These are phyloP conservation scores for Yarrowia keelungensis DNA, from an alignment of 805 yeast genomes.

Conservation along the genomic window DNA sequence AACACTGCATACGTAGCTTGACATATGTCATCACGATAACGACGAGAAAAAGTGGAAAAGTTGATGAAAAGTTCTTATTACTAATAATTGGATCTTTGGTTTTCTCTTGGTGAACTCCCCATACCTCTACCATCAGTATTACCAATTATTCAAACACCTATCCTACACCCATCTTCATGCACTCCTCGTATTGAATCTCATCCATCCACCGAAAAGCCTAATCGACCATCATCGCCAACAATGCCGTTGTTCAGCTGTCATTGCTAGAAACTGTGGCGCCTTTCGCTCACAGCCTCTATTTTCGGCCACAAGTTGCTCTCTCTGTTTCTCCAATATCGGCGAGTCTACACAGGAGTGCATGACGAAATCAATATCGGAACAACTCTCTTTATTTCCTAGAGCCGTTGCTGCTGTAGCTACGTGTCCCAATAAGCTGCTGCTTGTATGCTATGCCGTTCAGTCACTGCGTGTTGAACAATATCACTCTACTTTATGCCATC, in stretches of 20 bases:
- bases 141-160: too few relatives aligned
- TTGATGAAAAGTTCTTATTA: too few relatives aligned
- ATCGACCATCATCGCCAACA: background rate
- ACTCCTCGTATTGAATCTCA: too few relatives aligned
- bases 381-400: background rate
- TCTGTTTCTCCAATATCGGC: background rate
- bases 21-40: too few relatives aligned
- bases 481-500: too few relatives aligned
- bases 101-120: too few relatives aligned
- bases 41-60: too few relatives aligned
- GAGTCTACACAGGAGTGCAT: background rate
- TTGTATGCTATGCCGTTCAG: background rate
- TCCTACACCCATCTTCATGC: too few relatives aligned
- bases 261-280: background rate
- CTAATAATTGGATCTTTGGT: too few relatives aligned
- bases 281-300: background rate
- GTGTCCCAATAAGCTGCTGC: background rate
- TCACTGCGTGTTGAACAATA: too few relatives aligned
- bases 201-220: background rate
- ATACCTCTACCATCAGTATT: too few relatives aligned
- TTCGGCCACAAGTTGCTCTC: background rate
- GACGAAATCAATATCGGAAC: constrained; percentile 13
- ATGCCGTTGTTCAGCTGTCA: constrained; percentile 1
- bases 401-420: too few relatives aligned
- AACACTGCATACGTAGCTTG: background rate